Evolutionary conservation across 78 protist genomes (phyloP).

Genomic region (Guillardia theta): DNA sequence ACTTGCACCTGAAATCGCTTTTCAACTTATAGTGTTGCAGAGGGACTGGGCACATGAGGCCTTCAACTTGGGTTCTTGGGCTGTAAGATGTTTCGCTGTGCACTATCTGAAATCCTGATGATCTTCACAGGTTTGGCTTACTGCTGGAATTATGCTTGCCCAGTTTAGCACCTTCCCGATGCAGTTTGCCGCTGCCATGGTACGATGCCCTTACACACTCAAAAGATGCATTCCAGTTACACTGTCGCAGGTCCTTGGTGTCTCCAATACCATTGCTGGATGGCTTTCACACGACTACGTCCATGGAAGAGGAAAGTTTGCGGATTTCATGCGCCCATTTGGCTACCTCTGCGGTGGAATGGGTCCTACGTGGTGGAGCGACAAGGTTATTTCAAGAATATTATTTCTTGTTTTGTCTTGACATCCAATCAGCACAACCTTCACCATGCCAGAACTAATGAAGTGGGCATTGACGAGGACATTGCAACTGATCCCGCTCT

Average conservation of each 20-base stretch:
- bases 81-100: no score
- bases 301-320: not conserved
- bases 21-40: no score
- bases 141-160: not conserved
- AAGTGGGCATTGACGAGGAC: constrained; percentile 12
- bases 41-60: not conserved
- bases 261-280: not conserved
- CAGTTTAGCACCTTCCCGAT: not conserved
- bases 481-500: not conserved
- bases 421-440: not conserved
- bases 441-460: not conserved
- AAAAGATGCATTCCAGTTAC: no score
- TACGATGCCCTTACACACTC: no score
- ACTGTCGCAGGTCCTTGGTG: no score
- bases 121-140: not conserved
- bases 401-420: not conserved
- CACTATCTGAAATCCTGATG: no score
- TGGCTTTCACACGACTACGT: constrained; percentile 7
- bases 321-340: not conserved
- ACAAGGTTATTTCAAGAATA: not conserved
- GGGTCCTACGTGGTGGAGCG: not conserved
- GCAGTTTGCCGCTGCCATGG: not conserved
- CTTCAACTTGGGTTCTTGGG: not conserved
- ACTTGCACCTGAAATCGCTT: no score
- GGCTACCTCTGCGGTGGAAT: not conserved